Evolutionary conservation across 164 flowering plant genomes (phyloP).

Genomic region (Brasenia schreberi): DNA sequence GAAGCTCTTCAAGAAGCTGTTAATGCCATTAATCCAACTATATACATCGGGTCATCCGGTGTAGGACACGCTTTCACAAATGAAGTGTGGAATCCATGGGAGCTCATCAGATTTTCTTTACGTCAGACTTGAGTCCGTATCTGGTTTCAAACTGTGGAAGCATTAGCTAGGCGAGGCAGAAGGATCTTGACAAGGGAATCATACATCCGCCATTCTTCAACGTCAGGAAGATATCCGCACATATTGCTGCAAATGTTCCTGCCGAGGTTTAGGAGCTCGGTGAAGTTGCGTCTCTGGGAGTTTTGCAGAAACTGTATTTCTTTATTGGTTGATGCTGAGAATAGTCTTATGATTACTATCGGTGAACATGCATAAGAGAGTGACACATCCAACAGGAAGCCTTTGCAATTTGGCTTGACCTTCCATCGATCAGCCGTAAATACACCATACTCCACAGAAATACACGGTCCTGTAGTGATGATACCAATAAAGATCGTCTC

Average conservation of each 20-base stretch:
- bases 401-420: too few relatives aligned
- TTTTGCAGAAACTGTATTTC: too few relatives aligned
- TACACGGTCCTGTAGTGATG: too few relatives aligned
- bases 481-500: too few relatives aligned
- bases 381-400: too few relatives aligned
- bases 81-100: conserved; percentile 80
- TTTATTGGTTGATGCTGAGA: too few relatives aligned
- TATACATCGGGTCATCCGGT: conserved; percentile 80
- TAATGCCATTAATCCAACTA: conserved; percentile 83
- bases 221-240: conserved; percentile 83
- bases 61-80: conserved; percentile 70
- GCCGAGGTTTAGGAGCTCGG: conserved; percentile 93
- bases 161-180: conserved; percentile 78
- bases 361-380: not conserved
- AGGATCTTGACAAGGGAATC: conserved; percentile 59
- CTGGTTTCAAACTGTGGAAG: conserved; percentile 49
- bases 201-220: conserved; percentile 70
- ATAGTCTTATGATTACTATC: not conserved
- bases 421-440: too few relatives aligned
- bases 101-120: not conserved
- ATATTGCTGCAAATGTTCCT: conserved; percentile 89
- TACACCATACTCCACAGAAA: too few relatives aligned
- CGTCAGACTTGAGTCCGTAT: not conserved
- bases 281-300: conserved; percentile 13
- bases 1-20: conserved; percentile 62